These are phyloP conservation scores for Salix dunnii DNA, from an alignment of 345 rosid species.

Conservation along the genomic window DNA sequence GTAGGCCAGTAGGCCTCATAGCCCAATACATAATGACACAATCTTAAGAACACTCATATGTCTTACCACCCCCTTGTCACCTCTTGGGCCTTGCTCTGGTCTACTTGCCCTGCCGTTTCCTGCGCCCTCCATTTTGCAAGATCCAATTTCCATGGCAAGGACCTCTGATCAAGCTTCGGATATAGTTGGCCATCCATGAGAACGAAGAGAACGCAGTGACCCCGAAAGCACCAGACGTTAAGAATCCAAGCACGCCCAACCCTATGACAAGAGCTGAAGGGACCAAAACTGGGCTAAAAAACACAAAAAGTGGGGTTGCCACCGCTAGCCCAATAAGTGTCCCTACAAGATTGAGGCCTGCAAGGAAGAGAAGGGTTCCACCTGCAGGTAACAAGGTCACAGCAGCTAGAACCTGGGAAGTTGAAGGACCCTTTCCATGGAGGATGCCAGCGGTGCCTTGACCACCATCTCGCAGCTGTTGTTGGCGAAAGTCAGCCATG, in stretches of 20 bases:
- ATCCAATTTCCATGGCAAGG: slow-evolving; percentile 43
- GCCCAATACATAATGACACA: neutral
- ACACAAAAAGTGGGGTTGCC: slow-evolving; percentile 56
- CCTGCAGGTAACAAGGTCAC: slow-evolving; percentile 50
- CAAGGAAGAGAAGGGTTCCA: slow-evolving; percentile 57
- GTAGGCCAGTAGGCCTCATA: neutral
- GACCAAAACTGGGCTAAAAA: slow-evolving; percentile 77
- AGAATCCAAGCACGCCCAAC: slow-evolving; percentile 55
- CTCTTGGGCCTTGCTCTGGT: slow-evolving; percentile 56
- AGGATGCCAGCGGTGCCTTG: neutral
- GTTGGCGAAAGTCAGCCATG: slow-evolving; percentile 4
- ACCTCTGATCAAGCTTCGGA: slow-evolving; percentile 32
- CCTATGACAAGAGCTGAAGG: slow-evolving; percentile 58
- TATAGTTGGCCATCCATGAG: slow-evolving; percentile 45
- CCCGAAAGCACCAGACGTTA: slow-evolving; percentile 68
- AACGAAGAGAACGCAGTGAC: slow-evolving; percentile 64
- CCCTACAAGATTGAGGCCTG: slow-evolving; percentile 64
- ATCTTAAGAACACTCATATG: no score
- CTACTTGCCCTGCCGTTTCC: slow-evolving; percentile 41
- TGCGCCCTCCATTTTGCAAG: slow-evolving; percentile 44
- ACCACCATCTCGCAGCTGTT: neutral
- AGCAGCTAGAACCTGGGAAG: slow-evolving; percentile 47
- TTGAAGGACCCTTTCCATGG: slow-evolving; percentile 24
- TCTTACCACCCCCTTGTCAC: neutral
- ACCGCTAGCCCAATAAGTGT: slow-evolving; percentile 56